Conservation (phyloP, 2,329 filamentous ascomycete species). For the Nakataea oryzae region DNA sequence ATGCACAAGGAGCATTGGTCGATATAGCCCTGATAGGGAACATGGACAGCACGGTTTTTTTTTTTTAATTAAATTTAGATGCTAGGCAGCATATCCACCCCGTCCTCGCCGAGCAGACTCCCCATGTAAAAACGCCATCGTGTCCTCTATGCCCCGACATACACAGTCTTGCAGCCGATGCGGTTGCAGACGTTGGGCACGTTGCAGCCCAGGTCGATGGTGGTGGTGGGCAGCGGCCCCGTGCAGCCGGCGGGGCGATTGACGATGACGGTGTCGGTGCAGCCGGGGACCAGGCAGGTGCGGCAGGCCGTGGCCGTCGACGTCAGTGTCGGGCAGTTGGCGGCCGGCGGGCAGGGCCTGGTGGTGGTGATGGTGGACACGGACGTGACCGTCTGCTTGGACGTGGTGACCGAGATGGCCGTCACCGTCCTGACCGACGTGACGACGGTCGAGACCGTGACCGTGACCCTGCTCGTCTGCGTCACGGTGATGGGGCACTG, state of each 20-base stretch:
- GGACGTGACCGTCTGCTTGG: background rate
- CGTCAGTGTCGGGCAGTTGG: slow-evolving; percentile 8
- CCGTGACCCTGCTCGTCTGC: background rate
- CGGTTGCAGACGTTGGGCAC: slow-evolving; percentile 12
- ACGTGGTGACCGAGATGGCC: background rate
- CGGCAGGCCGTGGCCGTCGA: slow-evolving; percentile 7
- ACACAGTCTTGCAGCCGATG: slow-evolving; percentile 18
- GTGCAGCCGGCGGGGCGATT: slow-evolving; percentile 6
- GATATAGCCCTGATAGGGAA: too few species aligned
- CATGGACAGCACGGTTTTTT: too few species aligned
- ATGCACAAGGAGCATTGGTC: too few species aligned
- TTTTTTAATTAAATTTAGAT: too few species aligned
- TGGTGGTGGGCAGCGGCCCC: slow-evolving; percentile 11
- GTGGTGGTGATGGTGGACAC: slow-evolving; percentile 3
- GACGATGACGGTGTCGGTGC: slow-evolving; percentile 5
- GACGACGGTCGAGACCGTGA: background rate
- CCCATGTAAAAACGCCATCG: too few species aligned
- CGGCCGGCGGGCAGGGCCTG: slow-evolving; percentile 1
- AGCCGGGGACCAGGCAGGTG: slow-evolving; percentile 8
- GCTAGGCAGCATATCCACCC: too few species aligned
- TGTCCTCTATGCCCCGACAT: slow-evolving; percentile 1
- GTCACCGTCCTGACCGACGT: slow-evolving; percentile 2
- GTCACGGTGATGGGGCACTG: background rate
- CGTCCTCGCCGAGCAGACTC: too few species aligned
- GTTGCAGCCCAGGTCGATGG: slow-evolving; percentile 14